Evolutionary conservation across 495 filamentous ascomycete genomes (phyloP).

Genomic region (Delitschia confertaspora): DNA sequence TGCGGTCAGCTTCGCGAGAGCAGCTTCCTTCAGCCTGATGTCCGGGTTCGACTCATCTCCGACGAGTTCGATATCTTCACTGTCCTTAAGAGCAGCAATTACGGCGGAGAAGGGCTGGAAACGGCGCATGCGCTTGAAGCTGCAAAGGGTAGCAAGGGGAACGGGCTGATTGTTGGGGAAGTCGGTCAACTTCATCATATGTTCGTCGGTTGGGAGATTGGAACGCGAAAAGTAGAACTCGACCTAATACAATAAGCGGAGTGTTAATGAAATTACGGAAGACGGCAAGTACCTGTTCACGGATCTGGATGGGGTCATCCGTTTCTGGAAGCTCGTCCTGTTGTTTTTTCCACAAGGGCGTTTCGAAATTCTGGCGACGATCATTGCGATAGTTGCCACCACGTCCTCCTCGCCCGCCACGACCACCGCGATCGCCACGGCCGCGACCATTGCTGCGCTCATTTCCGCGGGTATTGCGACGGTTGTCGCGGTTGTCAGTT

Average conservation of each 20-base stretch:
- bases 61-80: slow-evolving; percentile 56
- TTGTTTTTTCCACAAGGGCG: slow-evolving; percentile 31
- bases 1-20: slow-evolving; percentile 52
- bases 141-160: slow-evolving; percentile 61
- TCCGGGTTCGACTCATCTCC: slow-evolving; percentile 43
- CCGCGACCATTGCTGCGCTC: not conserved
- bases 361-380: not conserved
- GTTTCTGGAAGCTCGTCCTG: slow-evolving; percentile 52
- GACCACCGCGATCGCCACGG: slow-evolving; percentile 1
- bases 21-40: slow-evolving; percentile 37
- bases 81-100: slow-evolving; percentile 69
- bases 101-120: slow-evolving; percentile 79
- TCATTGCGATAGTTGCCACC: slow-evolving; percentile 3
- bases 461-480: slow-evolving; percentile 5
- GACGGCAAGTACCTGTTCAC: slow-evolving; percentile 54
- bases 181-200: slow-evolving; percentile 65
- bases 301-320: slow-evolving; percentile 66
- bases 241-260: slow-evolving; percentile 48
- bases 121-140: slow-evolving; percentile 86
- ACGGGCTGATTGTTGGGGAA: slow-evolving; percentile 74
- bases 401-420: not conserved
- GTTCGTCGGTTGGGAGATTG: slow-evolving; percentile 82
- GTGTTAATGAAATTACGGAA: slow-evolving; percentile 1
- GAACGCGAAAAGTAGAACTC: slow-evolving; percentile 97
- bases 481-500: slow-evolving; percentile 1